Conservation (phyloP, 2,329 filamentous ascomycete species). For the Aspergillus aculeatus region DNA sequence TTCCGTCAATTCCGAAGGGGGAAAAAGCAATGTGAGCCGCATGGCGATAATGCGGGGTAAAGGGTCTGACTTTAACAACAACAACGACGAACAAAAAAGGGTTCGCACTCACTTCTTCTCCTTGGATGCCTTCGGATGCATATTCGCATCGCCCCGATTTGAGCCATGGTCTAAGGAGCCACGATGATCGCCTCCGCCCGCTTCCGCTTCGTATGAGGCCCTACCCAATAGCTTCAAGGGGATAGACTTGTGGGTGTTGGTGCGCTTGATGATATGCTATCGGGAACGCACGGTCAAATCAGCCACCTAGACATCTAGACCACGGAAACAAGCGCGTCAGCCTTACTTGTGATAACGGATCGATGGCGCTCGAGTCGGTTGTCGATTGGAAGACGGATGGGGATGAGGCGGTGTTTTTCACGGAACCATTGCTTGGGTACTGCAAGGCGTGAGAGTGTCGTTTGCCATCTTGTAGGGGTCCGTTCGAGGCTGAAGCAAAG, state of each 20-base stretch:
- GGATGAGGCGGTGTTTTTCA: constrained; percentile 26
- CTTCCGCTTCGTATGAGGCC: constrained; percentile 43
- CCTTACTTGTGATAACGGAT: constrained; percentile 65
- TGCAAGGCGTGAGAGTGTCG: constrained; percentile 21
- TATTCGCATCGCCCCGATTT: constrained; percentile 31
- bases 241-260: constrained; percentile 62
- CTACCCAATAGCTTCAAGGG: constrained; percentile 44
- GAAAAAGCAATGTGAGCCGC: constrained; percentile 3
- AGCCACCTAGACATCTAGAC: constrained; percentile 9
- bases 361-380: constrained; percentile 52
- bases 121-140: constrained; percentile 43
- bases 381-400: constrained; percentile 27
- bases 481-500: constrained; percentile 31
- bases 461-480: constrained; percentile 29
- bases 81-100: neutral
- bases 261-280: constrained; percentile 65
- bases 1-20: neutral
- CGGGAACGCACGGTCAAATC: constrained; percentile 9
- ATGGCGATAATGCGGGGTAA: neutral
- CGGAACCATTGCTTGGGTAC: constrained; percentile 20
- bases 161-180: constrained; percentile 29
- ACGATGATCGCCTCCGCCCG: constrained; percentile 35
- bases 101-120: constrained; percentile 63
- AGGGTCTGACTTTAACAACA: neutral
- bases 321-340: neutral